A percentile compares a stretch with the other conserved stretches of the same genome.
phyloP scores from a whole-genome alignment of 75 land plant species.

The Pinus albicaulis region DNA sequence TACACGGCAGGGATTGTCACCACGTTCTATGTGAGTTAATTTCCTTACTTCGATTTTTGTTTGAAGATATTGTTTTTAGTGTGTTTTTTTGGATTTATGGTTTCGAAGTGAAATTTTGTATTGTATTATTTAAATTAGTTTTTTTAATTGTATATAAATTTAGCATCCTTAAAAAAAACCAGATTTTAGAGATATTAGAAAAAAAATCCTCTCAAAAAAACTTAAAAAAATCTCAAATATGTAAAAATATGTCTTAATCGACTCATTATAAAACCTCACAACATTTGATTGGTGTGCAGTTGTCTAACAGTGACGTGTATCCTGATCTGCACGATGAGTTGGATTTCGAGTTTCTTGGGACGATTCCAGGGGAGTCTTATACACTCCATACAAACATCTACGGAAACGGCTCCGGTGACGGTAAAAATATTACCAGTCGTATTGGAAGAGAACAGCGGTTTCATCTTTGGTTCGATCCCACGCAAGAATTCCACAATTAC shows the following conservation, averaged over 20 bases:
- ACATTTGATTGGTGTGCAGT: not conserved
- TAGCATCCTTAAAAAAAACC: too few relatives aligned
- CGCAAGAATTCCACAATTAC: constrained; percentile 18
- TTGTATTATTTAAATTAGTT: too few relatives aligned
- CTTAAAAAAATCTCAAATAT: too few relatives aligned
- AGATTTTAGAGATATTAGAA: too few relatives aligned
- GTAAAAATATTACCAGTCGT: not conserved
- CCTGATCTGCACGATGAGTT: constrained; percentile 58
- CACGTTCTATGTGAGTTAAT: constrained; percentile 53
- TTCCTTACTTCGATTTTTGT: too few relatives aligned
- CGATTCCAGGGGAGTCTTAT: constrained; percentile 56
- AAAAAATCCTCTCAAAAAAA: too few relatives aligned
- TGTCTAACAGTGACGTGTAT: not conserved
- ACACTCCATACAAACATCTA: constrained; percentile 77
- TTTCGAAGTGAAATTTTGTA: too few relatives aligned
- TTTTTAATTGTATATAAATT: too few relatives aligned
- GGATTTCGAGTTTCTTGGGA: constrained; percentile 82
- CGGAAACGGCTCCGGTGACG: constrained; percentile 59
- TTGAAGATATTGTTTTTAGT: too few relatives aligned
- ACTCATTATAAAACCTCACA: too few relatives aligned
- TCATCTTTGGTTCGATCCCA: constrained; percentile 26
- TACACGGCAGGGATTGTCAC: constrained; percentile 85
- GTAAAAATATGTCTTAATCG: too few relatives aligned
- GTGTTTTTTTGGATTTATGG: too few relatives aligned
- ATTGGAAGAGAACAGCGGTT: constrained; percentile 10